phyloP scores from a whole-genome alignment of 805 yeast genomes.

The Starmerella apicola region DNA sequence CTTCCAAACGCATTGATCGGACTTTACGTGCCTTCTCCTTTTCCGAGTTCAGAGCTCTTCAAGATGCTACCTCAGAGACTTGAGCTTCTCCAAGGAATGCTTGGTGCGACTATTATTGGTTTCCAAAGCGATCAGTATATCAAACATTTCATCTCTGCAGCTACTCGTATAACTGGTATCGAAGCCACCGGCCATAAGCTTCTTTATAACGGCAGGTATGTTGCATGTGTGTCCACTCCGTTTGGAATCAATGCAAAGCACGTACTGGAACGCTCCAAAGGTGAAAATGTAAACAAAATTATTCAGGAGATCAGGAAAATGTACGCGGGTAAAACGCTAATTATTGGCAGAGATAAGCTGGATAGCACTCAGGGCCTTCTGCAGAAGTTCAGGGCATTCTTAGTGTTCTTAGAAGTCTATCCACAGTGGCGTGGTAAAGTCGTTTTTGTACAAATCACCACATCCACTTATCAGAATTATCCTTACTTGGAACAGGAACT shows the following conservation, averaged over 20 bases:
- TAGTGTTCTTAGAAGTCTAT: slow-evolving; percentile 72
- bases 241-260: slow-evolving; percentile 75
- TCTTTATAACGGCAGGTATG: slow-evolving; percentile 62
- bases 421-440: slow-evolving; percentile 88
- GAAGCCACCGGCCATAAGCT: slow-evolving; percentile 40
- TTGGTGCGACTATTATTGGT: slow-evolving; percentile 76
- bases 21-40: slow-evolving; percentile 77
- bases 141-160: slow-evolving; percentile 82
- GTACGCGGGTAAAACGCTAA: slow-evolving; percentile 45
- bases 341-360: slow-evolving; percentile 87
- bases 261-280: slow-evolving; percentile 52
- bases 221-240: slow-evolving; percentile 65
- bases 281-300: slow-evolving; percentile 34
- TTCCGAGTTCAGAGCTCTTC: slow-evolving; percentile 89
- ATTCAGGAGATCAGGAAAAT: slow-evolving; percentile 44
- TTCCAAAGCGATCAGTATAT: slow-evolving; percentile 81
- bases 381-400: slow-evolving; percentile 86
- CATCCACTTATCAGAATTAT: slow-evolving; percentile 53
- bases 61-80: slow-evolving; percentile 75
- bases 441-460: slow-evolving; percentile 81
- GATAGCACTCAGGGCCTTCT: slow-evolving; percentile 88
- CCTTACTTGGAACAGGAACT: slow-evolving; percentile 68
- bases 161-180: slow-evolving; percentile 76
- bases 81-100: slow-evolving; percentile 75
- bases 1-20: slow-evolving; percentile 65